phyloP scores from a whole-genome alignment of 805 yeast species.

The Metschnikowia lunata region DNA sequence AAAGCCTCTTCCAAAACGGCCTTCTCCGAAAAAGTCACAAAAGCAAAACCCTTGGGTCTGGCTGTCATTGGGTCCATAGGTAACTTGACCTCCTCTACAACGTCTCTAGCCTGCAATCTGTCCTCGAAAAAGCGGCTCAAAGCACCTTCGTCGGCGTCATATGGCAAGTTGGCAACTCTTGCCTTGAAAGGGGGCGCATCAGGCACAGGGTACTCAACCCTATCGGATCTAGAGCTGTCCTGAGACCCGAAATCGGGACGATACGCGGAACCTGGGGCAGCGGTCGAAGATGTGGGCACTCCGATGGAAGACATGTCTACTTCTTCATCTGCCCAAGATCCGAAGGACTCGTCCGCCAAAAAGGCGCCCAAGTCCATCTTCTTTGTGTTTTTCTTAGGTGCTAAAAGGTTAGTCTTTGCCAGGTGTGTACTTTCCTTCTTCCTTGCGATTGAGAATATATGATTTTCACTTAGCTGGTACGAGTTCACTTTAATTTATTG shows the following conservation, averaged over 20 bases:
- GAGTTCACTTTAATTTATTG: too few species aligned
- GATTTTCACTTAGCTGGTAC: neutral
- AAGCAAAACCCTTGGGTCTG: conserved; percentile 57
- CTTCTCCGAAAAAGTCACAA: conserved; percentile 46
- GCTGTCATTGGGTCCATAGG: conserved; percentile 66
- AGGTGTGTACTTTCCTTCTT: conserved; percentile 6
- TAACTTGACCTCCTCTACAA: conserved; percentile 61
- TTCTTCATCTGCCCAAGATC: conserved; percentile 83
- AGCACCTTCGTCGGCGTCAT: conserved; percentile 67
- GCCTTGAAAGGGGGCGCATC: conserved; percentile 90
- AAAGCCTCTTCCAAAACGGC: conserved; percentile 49
- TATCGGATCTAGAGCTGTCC: conserved; percentile 37
- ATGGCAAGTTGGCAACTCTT: conserved; percentile 80
- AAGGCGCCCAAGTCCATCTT: conserved; percentile 81
- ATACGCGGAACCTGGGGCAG: conserved; percentile 11
- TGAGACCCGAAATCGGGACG: conserved; percentile 10
- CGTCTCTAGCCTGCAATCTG: conserved; percentile 45
- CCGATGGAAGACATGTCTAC: conserved; percentile 65
- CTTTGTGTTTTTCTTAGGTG: conserved; percentile 56
- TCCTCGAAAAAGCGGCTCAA: conserved; percentile 59
- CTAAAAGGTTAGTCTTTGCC: conserved; percentile 9
- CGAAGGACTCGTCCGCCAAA: conserved; percentile 69
- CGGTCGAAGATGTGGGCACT: conserved; percentile 35
- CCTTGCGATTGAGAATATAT: conserved; percentile 1
- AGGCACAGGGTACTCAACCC: conserved; percentile 81